These are phyloP conservation scores for Globisporangium nunn DNA, from an alignment of 352 stramenopile species.

Conservation along the genomic window DNA sequence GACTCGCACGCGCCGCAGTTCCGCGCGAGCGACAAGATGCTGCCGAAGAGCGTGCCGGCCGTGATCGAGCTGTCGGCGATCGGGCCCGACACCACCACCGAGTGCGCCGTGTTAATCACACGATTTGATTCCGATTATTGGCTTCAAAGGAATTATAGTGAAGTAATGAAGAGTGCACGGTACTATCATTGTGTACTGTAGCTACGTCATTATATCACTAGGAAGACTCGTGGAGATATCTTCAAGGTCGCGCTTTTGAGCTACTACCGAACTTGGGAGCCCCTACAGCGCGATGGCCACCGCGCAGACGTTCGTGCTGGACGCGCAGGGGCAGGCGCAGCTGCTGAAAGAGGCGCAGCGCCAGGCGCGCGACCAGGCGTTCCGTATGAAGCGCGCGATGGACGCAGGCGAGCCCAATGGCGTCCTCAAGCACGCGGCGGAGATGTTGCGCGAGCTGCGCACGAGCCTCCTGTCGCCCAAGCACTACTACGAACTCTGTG, in stretches of 20 bases:
- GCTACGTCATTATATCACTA: no score
- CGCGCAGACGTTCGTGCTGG: conserved; percentile 37
- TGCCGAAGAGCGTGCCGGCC: conserved; percentile 72
- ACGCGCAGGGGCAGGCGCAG: conserved; percentile 57
- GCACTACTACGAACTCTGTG: conserved; percentile 99
- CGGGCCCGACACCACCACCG: conserved; percentile 75
- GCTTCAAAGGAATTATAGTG: no score
- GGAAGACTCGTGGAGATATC: no score
- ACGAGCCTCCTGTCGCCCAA: conserved; percentile 93
- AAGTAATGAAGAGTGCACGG: no score
- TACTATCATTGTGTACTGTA: no score
- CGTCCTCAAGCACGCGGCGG: conserved; percentile 74
- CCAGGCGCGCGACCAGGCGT: conserved; percentile 67
- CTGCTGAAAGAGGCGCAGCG: conserved; percentile 70
- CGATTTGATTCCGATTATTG: no score
- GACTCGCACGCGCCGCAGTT: conserved; percentile 54
- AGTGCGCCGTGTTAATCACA: conserved; percentile 37
- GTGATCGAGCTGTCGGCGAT: conserved; percentile 71
- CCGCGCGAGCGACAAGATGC: conserved; percentile 60
- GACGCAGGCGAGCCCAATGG: conserved; percentile 61
- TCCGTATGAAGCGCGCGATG: conserved; percentile 83
- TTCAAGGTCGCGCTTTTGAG: no score
- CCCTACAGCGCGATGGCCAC: conserved; percentile 5
- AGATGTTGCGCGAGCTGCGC: conserved; percentile 82
- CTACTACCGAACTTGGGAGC: no score